These are phyloP conservation scores for Zygosaccharomyces gambellarensis DNA, from an alignment of 805 yeast genomes.

Conservation along the genomic window DNA sequence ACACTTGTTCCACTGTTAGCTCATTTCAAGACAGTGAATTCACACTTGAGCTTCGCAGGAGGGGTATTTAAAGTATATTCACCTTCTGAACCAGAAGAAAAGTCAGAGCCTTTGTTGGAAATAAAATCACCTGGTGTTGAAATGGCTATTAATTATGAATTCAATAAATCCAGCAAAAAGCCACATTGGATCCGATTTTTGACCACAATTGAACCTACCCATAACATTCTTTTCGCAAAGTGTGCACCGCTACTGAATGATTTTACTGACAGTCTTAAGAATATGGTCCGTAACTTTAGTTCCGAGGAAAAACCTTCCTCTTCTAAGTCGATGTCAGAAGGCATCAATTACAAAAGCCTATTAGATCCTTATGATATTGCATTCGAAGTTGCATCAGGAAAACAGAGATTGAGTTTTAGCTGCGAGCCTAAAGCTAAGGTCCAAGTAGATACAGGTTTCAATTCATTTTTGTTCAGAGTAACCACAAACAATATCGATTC, in stretches of 20 bases:
- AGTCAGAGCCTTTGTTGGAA: constrained; percentile 46
- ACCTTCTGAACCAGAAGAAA: constrained; percentile 38
- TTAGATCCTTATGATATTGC: constrained; percentile 56
- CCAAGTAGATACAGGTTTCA: constrained; percentile 74
- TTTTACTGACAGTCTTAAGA: constrained; percentile 46
- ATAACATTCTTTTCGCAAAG: constrained; percentile 61
- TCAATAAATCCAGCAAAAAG: constrained; percentile 12
- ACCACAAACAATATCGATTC: constrained; percentile 45
- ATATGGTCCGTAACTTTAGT: constrained; percentile 39
- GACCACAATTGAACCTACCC: constrained; percentile 46
- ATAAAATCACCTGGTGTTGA: constrained; percentile 73
- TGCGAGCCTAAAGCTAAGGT: constrained; percentile 95
- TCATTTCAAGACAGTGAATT: constrained; percentile 41
- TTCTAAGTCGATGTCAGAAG: constrained; percentile 9
- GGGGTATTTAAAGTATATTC: constrained; percentile 48
- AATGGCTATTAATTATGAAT: constrained; percentile 49
- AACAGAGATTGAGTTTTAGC: constrained; percentile 71
- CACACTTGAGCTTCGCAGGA: constrained; percentile 60
- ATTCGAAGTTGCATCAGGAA: constrained; percentile 58
- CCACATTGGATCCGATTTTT: constrained; percentile 29
- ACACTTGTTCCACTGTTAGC: constrained; percentile 23
- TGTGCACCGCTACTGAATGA: constrained; percentile 77
- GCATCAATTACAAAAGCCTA: constrained; percentile 40
- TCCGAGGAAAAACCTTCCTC: constrained; percentile 9
- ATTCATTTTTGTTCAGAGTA: constrained; percentile 57